Evolutionary conservation across 2,329 filamentous ascomycete genomes (phyloP).

Genomic region (Penicillium capsulatum): DNA sequence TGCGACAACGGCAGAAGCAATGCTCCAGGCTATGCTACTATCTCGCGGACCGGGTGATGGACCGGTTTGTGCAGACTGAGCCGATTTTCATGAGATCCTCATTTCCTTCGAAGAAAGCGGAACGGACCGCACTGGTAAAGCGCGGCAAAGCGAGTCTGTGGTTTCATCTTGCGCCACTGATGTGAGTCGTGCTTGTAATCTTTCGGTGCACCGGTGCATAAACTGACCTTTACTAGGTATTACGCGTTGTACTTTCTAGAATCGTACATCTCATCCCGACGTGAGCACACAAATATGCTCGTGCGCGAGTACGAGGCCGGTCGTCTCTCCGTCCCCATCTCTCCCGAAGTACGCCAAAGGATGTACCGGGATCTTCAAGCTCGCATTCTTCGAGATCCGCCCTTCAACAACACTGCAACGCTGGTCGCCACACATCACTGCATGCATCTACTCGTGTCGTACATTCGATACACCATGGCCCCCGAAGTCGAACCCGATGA

Average conservation of each 20-base stretch:
- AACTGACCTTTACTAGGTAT: conserved; percentile 30
- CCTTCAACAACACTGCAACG: conserved; percentile 39
- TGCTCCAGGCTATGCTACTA: conserved; percentile 40
- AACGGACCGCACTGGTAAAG: conserved; percentile 33
- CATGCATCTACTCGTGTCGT: conserved; percentile 39
- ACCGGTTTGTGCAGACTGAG: conserved; percentile 35
- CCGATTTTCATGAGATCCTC: conserved; percentile 28
- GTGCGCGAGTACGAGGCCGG: conserved; percentile 39
- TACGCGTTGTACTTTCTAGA: conserved; percentile 42
- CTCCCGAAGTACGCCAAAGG: conserved; percentile 29
- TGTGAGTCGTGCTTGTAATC: conserved; percentile 30
- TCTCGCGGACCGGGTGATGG: conserved; percentile 41
- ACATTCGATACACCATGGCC: conserved; percentile 37
- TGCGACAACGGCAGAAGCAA: conserved; percentile 37
- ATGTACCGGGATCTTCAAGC: conserved; percentile 38
- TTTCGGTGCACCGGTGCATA: neutral
- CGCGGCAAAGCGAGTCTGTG: conserved; percentile 32
- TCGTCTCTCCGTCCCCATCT: conserved; percentile 35
- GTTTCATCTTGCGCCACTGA: conserved; percentile 41
- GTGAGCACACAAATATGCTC: conserved; percentile 36
- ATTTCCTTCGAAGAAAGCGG: conserved; percentile 31
- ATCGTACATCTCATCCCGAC: conserved; percentile 36
- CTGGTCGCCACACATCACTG: conserved; percentile 43
- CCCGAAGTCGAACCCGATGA: conserved; percentile 34
- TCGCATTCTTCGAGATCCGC: conserved; percentile 37